Conservation (phyloP, 2,329 filamentous ascomycete species). For the Fusarium multiceps region DNA sequence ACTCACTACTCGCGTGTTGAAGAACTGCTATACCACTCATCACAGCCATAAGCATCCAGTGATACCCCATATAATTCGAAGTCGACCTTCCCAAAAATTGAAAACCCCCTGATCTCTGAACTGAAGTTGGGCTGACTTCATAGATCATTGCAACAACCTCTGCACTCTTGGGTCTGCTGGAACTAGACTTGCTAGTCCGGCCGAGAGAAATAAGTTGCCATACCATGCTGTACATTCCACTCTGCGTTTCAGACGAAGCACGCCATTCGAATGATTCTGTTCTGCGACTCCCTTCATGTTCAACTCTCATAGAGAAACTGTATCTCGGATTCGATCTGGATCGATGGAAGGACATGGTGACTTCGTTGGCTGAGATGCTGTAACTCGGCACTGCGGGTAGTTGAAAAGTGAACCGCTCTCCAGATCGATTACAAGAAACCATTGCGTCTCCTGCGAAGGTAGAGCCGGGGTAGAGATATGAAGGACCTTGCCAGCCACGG, state of each 20-base stretch:
- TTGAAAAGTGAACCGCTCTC: constrained; percentile 15
- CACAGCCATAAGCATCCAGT: constrained; percentile 28
- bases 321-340: background rate
- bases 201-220: constrained; percentile 34
- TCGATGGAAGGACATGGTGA: constrained; percentile 10
- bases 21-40: constrained; percentile 19
- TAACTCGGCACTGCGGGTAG: constrained; percentile 12
- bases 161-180: background rate
- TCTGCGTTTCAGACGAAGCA: constrained; percentile 8
- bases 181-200: background rate
- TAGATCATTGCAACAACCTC: constrained; percentile 30
- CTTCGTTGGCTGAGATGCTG: constrained; percentile 11
- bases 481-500: constrained; percentile 9
- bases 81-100: constrained; percentile 20
- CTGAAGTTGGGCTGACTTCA: background rate
- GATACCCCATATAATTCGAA: constrained; percentile 22
- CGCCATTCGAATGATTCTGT: constrained; percentile 33
- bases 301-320: constrained; percentile 27
- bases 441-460: constrained; percentile 14
- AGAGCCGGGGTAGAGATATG: constrained; percentile 8
- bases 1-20: background rate
- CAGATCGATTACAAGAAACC: background rate
- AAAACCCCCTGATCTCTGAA: constrained; percentile 4
- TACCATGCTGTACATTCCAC: background rate
- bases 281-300: background rate